Base-by-base conservation (phyloP, 2,329 filamentous ascomycete species). In the Cylindrodendrum hubeiense region DNA sequence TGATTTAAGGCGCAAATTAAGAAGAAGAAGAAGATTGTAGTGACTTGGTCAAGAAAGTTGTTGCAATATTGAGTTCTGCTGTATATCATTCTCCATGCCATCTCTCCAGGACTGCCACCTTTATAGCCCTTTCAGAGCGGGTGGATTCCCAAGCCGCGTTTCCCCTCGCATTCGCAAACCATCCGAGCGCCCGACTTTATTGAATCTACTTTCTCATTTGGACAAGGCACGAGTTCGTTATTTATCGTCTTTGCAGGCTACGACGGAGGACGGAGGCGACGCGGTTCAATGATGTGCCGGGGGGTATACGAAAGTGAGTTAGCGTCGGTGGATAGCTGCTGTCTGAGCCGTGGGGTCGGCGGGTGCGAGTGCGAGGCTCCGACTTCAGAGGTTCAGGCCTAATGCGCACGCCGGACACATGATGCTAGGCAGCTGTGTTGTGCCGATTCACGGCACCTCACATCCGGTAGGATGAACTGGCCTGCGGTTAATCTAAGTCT, bases 291-390 rank as follows among this genome's bases (percentile, higher is more conserved):
- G n/a, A 59, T 39, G 22, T 13, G 37, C 34, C 44, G 47, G 19
- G 10, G 52, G 52, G 12, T 41, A 73, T 69, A 73, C 72, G 66
- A 71, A 72, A 66, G 28, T 10, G 49, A 54, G 66, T 65, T 73
- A 73, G 72, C 67, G 64, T 30, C 44, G 60, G 47, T 12, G 5
- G 9, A 13, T 43, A 34, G 46, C 57, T 53, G 33, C 52, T 12
- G 26, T 22, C 24, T 33, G 52, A n/a, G 21, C 50, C 50, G 17
- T 49, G 9, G 30, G 30, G 43, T 56, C 43, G 34, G 39, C 30
- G 9, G 43, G 53, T 41, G 57, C 65, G 62, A 72, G 41, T 72
- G 67, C 67, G 69, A 72, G 41, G 5, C 62, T 56, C 65, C 55
- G 44, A 34, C 58, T 39, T 37, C n/a, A 17, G 17, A 39, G 30